These are phyloP conservation scores for Metarhizium anisopliae DNA, from an alignment of 2,329 filamentous ascomycete species.

Conservation along the genomic window DNA sequence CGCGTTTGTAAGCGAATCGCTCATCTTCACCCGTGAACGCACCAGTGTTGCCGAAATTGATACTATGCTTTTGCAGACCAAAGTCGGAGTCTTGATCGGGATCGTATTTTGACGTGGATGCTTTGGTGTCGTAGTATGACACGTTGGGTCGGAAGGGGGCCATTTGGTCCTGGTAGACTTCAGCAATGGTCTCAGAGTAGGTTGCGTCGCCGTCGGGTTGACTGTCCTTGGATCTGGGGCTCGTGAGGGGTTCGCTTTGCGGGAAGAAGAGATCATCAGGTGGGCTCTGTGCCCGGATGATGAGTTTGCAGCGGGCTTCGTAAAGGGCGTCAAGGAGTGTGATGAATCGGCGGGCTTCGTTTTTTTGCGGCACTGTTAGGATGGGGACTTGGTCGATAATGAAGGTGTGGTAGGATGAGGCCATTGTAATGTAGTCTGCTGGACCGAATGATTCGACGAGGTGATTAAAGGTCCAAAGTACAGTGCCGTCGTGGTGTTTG, in stretches of 20 bases:
- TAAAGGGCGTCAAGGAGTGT: constrained; percentile 74
- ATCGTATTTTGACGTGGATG: constrained; percentile 39
- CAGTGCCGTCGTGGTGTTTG: constrained; percentile 45
- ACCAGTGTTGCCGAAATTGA: constrained; percentile 60
- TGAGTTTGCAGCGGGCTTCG: constrained; percentile 69
- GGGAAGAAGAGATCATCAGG: constrained; percentile 76
- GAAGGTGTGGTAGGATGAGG: constrained; percentile 70
- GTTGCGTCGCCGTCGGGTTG: constrained; percentile 25
- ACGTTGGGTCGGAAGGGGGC: constrained; percentile 74
- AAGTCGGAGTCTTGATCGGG: constrained; percentile 51
- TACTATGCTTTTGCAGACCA: constrained; percentile 25
- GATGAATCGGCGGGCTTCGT: constrained; percentile 73
- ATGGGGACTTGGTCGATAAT: constrained; percentile 63
- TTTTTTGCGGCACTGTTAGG: constrained; percentile 60
- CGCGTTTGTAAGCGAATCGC: constrained; percentile 71
- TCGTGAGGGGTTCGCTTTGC: constrained; percentile 28
- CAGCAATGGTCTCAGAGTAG: constrained; percentile 38
- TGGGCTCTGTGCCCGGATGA: constrained; percentile 56
- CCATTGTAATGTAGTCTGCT: constrained; percentile 75
- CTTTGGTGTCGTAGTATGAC: constrained; percentile 49
- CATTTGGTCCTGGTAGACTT: constrained; percentile 70
- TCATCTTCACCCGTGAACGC: constrained; percentile 76
- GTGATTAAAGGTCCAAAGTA: constrained; percentile 58
- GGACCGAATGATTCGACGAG: constrained; percentile 64
- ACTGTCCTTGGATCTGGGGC: background rate